Conservation (phyloP, 1,139 yeast species). For the Saccharomyces pastorianus region DNA sequence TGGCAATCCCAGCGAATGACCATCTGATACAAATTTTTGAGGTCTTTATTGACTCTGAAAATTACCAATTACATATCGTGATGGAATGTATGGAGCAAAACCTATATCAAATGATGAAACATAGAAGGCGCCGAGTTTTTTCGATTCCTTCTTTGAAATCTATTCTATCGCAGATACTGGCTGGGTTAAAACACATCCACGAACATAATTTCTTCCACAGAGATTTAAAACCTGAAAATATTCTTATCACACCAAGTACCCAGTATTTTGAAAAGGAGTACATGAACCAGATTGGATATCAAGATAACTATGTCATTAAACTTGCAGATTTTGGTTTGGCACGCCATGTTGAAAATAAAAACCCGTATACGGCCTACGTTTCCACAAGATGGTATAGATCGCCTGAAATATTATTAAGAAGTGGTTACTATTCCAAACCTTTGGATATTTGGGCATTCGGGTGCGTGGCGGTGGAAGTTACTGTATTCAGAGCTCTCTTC, state of each 20-base stretch:
- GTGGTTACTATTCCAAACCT: constrained; percentile 58
- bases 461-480: constrained; percentile 72
- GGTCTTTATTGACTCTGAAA: constrained; percentile 58
- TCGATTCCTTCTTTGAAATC: constrained; percentile 54
- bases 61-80: constrained; percentile 61
- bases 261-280: constrained; percentile 43
- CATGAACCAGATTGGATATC: constrained; percentile 27
- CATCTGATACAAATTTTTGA: constrained; percentile 69
- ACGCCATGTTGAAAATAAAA: constrained; percentile 47
- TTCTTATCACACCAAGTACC: constrained; percentile 55
- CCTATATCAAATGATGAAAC: constrained; percentile 61
- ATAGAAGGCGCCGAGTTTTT: constrained; percentile 45
- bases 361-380: constrained; percentile 69
- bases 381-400: constrained; percentile 96
- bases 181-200: constrained; percentile 80
- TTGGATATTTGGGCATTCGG: constrained; percentile 96
- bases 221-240: constrained; percentile 89
- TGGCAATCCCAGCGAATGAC: constrained; percentile 62
- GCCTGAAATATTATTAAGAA: constrained; percentile 78
- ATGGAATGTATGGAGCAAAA: constrained; percentile 88
- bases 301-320: constrained; percentile 57
- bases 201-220: constrained; percentile 68
- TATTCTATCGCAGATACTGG: constrained; percentile 60
- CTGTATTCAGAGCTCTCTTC: constrained; percentile 67
- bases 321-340: constrained; percentile 91